These are phyloP conservation scores for Elongisporangium prolatum DNA, from an alignment of 352 stramenopile species.

Conservation along the genomic window DNA sequence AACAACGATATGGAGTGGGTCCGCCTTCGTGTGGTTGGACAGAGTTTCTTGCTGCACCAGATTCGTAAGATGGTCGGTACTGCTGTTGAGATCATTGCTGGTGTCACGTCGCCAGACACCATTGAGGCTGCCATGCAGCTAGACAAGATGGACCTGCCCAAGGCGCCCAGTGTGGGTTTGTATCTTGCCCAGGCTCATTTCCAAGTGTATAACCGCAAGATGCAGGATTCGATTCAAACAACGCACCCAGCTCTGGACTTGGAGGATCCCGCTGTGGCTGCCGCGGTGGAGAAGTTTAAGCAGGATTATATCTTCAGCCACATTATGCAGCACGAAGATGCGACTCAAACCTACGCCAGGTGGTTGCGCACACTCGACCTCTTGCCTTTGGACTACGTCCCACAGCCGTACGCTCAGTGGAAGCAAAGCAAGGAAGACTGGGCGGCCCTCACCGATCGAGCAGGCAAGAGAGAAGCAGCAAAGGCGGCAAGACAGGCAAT, in stretches of 20 bases:
- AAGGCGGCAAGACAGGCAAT: constrained; percentile 17
- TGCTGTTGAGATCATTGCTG: constrained; percentile 70
- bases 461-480: constrained; percentile 33
- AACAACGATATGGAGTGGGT: constrained; percentile 94
- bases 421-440: constrained; percentile 75
- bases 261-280: constrained; percentile 40
- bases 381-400: constrained; percentile 67
- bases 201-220: constrained; percentile 82
- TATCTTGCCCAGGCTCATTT: constrained; percentile 86
- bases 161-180: constrained; percentile 80
- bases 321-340: constrained; percentile 79
- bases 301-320: constrained; percentile 71
- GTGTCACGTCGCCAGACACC: constrained; percentile 36
- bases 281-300: constrained; percentile 74
- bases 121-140: constrained; percentile 58
- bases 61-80: constrained; percentile 98
- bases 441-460: constrained; percentile 27
- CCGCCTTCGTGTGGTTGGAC: constrained; percentile 91
- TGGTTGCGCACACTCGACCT: constrained; percentile 70
- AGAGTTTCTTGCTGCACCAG: constrained; percentile 97
- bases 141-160: constrained; percentile 85
- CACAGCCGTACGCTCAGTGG: constrained; percentile 57
- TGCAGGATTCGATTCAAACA: constrained; percentile 60
- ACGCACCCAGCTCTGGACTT: constrained; percentile 66
- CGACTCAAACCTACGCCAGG: constrained; percentile 73